Evolutionary conservation across 352 stramenopile genomes (phyloP), one percentile per base, ranked within the genome.

Genomic region (Phytophthora macrochlamydospora): DNA sequence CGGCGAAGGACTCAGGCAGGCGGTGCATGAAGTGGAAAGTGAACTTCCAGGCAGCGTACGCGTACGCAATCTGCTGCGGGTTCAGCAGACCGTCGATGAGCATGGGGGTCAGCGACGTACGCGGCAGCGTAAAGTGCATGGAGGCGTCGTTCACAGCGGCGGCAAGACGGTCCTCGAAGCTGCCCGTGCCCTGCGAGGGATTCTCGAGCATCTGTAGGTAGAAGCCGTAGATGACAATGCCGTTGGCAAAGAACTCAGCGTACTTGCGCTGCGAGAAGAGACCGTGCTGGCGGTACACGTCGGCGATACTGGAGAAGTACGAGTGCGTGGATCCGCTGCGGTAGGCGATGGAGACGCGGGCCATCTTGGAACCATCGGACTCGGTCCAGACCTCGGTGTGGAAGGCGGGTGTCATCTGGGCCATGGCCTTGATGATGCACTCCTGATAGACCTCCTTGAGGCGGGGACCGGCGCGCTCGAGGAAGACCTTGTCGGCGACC

Each of bases 21-120:
- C 87, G 87, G 58, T 92, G 84, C 82, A 94, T 91, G 71, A 94
- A 94, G 75, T 94, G 87, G 72, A 94, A 94, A 4, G 83, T 90
- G 53, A 94, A 94, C 71, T 94, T 94, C 87, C 87, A 94, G 13
- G 87, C 87, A 1, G 87, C 79, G 71, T 94, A 94, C 7, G 87
- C 87, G 75, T 94, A 94, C 48, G 87, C 88, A 53, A 93, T 92
- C 62, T 93, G 79, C 67, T 92, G 85, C 32, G 87, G 84, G 18
- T 72, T 87, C 38, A 94, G 67, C 55, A 92, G 63, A 55, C 87
- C 83, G 56, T 92, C 81, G 24, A 76, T 91, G 32, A 94, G 74
- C 83, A 94, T 91, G 8, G 87, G 87, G 48, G 87, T 93, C 13
- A 94, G 71, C 55, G 87, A 94, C 59, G 87, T 94, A 63, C 87